Evolutionary conservation across 1,284 basidiomycete genomes (phyloP), one percentile per base, ranked within the genome.

Genomic region (Polyporus tsugae): DNA sequence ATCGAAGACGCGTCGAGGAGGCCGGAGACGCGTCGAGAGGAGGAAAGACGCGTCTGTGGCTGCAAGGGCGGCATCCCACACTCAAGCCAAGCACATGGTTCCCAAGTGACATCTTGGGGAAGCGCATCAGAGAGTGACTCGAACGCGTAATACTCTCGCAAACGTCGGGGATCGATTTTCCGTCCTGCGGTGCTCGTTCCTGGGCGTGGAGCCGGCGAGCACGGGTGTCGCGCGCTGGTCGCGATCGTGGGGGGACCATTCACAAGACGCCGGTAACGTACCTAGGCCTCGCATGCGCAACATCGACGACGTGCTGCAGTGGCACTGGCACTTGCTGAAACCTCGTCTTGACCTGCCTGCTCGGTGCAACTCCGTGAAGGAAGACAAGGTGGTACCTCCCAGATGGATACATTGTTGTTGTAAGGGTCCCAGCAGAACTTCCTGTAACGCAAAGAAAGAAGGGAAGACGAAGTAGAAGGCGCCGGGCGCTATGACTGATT

Each of bases 31-130:
- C 72, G 72, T 73, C 72, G 66, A 35, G 53, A 10, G 49, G 29
- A 11, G 25, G 36, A 42, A 7, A 19, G 62, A 74, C 74, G 72
- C 74, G 74, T 69, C 68, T 69, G 74, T 74, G 74, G 74, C 73
- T 74, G 73, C 35, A 25, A 64, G 29, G 61, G 49, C 35, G 65
- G 49, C 64, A 29, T 68, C 70, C 58, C 66, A 69, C 64, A 61
- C 66, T 63, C 35, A 62, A 41, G 44, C 35, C 46, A 38, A 41
- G 67, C 69, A 70, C 66, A 71, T 71, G 73, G 71, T 41, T 39
- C 64, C 61, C 52, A 67, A 65, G 61, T 60, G 65, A 68, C 64
- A 67, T 72, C 58, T 66, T 64, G 62, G 53, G 67, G 63, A 64
- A 64, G 70, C 66, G 69, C 72, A 75, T 75, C 74, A 74, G 65